Base-by-base conservation (phyloP, 2,329 filamentous ascomycete genomes). In the Pseudogymnoascus sp. region DNA sequence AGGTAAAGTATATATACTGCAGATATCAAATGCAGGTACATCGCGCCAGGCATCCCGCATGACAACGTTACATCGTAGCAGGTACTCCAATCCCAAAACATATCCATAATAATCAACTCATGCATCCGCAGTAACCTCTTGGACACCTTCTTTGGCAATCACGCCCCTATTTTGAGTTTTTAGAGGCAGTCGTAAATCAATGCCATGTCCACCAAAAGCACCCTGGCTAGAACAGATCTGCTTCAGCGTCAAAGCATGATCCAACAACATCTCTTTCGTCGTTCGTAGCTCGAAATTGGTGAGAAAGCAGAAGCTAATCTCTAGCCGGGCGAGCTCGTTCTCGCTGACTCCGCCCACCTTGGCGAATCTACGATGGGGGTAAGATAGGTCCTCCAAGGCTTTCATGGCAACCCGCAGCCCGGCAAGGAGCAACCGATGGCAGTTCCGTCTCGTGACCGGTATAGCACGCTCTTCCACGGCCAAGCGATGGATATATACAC, bases 401-500 rank as follows among this genome's bases (percentile, higher is more conserved):
- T 97, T 99, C 84, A 93, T 95, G 13, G 93, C 92, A 3, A 97
- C 90, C 37, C 93, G 81, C 62, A 97, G 80, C 6, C 89, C 90
- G 0, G 91, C 93, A 14, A 99, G 82, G 33, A 96, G 81, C 6
- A 97, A 79, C 2, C 95, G 86, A 74, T 99, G 93, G 65, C 91
- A 88, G 66, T 96, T 97, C 63, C 91, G 84, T 64, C 83, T 82
- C 2, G 92, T 96, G 6, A 96, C 88, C 0, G 88, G 86, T 21
- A 97, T 88, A 24, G 88, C 84, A 68, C 85, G 85, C 72, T 96
- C 90, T 50, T 88, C 81, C 11, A 93, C 86, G 0, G 88, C 89
- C 44, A 97, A 81, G 24, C 88, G 86, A 72, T 93, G 87, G 68
- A 97, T 93, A 77, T 96, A 97, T 7, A 89, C 81, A 56, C 90